Percentiles rank a stretch among this genome's conserved stretches.
Evolutionary conservation across 768 basidiomycete species (phyloP).

Genomic region (Termitomyces sp.): DNA sequence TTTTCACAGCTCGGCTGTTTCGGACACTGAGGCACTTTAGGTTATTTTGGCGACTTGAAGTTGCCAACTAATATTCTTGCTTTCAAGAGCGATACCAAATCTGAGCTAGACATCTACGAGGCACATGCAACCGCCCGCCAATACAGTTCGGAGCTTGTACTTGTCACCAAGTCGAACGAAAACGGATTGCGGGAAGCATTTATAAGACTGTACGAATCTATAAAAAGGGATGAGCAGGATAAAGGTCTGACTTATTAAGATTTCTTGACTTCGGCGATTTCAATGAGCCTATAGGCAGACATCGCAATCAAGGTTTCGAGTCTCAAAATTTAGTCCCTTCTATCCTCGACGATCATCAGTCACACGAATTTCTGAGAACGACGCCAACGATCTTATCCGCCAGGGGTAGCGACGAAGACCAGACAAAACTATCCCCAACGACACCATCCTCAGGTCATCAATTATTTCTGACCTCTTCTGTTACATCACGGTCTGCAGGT

Average conservation of each 20-base stretch:
- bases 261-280: background rate
- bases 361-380: conserved; percentile 52
- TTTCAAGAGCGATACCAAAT: conserved; percentile 76
- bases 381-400: conserved; percentile 46
- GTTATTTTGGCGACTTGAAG: conserved; percentile 48
- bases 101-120: conserved; percentile 49
- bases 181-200: conserved; percentile 70
- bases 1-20: background rate
- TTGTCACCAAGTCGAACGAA: conserved; percentile 54
- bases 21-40: conserved; percentile 28
- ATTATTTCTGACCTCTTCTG: conserved; percentile 38
- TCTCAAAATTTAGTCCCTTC: conserved; percentile 71
- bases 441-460: conserved; percentile 19
- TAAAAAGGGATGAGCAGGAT: conserved; percentile 50
- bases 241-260: conserved; percentile 28
- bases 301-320: conserved; percentile 23
- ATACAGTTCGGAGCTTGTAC: conserved; percentile 75
- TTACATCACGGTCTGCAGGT: conserved; percentile 49
- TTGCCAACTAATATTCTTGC: conserved; percentile 73
- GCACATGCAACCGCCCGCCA: conserved; percentile 44
- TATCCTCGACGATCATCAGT: conserved; percentile 40
- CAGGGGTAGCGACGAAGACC: conserved; percentile 21
- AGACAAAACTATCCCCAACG: conserved; percentile 17
- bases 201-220: conserved; percentile 65
- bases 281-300: conserved; percentile 12